phyloP scores from a whole-genome alignment of 345 rosid genomes.

The Geranium brycei region DNA sequence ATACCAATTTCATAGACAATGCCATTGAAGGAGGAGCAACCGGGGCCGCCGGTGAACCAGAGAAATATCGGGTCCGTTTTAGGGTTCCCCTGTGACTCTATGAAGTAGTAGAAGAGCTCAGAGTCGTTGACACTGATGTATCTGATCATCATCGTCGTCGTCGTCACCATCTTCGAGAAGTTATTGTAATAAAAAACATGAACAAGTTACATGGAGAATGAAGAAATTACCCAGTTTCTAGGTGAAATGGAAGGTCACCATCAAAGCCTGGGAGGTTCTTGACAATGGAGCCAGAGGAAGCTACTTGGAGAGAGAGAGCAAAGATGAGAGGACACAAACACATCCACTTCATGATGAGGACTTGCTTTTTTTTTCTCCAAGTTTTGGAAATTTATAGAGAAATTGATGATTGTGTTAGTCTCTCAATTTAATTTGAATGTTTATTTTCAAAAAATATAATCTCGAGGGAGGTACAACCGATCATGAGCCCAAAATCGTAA shows the following conservation, averaged over 20 bases:
- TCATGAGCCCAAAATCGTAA: no score
- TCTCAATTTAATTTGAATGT: no score
- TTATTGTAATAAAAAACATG: no score
- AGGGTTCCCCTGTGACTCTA: slow-evolving; percentile 25
- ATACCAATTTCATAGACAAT: slow-evolving; percentile 24
- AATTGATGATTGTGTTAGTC: no score
- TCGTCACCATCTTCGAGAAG: no score
- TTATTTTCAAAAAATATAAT: no score
- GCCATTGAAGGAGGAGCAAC: slow-evolving; percentile 24
- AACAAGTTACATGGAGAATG: no score
- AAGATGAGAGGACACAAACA: background rate
- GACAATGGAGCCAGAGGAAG: slow-evolving; percentile 4
- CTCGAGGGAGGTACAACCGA: no score
- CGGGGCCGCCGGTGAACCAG: slow-evolving; percentile 32
- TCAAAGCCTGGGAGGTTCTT: slow-evolving; percentile 15
- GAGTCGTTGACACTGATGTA: slow-evolving; percentile 11
- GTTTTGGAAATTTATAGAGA: no score
- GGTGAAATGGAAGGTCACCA: slow-evolving; percentile 16
- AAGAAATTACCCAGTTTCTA: slow-evolving; percentile 16
- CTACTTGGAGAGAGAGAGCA: background rate
- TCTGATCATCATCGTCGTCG: background rate
- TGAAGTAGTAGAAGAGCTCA: slow-evolving; percentile 19
- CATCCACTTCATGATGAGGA: background rate
- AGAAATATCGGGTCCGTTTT: slow-evolving; percentile 23
- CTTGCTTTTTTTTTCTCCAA: no score